These are phyloP conservation scores for Kluyveromyces sp. DNA, from an alignment of 1,139 yeast species.

Conservation along the genomic window DNA sequence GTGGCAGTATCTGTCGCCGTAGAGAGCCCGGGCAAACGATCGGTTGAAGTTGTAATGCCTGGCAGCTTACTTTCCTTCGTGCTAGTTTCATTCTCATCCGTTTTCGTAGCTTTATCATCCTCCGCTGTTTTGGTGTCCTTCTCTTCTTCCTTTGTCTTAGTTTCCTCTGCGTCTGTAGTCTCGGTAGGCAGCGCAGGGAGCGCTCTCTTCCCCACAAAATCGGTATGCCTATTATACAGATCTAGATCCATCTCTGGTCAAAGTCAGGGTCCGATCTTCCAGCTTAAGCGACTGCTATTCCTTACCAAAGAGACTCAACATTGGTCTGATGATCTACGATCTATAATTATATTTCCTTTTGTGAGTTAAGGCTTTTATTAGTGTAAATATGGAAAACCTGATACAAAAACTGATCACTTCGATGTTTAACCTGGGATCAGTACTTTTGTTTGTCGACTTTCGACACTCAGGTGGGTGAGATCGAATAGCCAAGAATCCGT, in stretches of 20 bases:
- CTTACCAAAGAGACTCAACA: neutral
- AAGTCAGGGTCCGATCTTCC: neutral
- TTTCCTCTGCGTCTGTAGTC: neutral
- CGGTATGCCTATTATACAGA: neutral
- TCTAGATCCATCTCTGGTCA: neutral
- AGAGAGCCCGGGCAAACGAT: neutral
- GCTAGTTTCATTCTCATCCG: neutral
- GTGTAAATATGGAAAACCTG: neutral
- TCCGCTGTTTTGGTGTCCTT: neutral
- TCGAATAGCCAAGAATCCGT: neutral
- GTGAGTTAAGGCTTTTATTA: neutral
- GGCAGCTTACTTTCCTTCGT: neutral
- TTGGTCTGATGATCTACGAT: neutral
- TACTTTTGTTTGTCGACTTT: no score
- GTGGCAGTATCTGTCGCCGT: neutral
- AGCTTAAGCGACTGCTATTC: neutral
- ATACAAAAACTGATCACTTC: no score
- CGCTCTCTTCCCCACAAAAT: neutral
- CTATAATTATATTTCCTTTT: neutral
- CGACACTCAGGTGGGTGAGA: no score
- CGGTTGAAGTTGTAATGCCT: neutral
- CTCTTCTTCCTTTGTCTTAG: slow-evolving; percentile 1
- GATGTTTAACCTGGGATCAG: no score
- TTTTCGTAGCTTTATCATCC: neutral
- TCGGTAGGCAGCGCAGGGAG: slow-evolving; percentile 2